A percentile compares a stretch with the other conserved stretches of the same genome.
Evolutionary conservation across 176 grass and related monocot species (phyloP).

Genomic region (Aechmea fasciata): DNA sequence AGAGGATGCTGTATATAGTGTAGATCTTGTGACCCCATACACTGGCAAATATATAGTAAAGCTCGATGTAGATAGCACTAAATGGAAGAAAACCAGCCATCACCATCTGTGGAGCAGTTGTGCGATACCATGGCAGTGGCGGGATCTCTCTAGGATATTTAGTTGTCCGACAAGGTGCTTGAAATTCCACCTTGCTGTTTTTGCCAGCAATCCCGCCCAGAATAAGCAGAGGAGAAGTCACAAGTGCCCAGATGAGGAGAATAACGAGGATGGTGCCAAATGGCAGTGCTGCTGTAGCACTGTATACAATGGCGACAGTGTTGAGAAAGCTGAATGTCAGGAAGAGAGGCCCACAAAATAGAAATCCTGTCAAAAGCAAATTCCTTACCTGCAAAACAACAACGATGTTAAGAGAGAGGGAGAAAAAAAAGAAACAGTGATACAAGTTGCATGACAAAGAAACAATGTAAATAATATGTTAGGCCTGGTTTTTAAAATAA

Average conservation of each 20-base stretch:
- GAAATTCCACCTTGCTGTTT: conserved; percentile 3
- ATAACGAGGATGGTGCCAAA: conserved; percentile 15
- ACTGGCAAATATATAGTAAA: conserved; percentile 1
- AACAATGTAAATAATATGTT: no score
- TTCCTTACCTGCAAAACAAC: conserved; percentile 3
- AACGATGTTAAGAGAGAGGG: background rate
- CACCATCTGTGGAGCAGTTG: conserved; percentile 7
- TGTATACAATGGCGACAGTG: conserved; percentile 6
- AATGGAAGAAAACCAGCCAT: no score
- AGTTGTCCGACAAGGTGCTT: conserved; percentile 7
- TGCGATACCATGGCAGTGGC: conserved; percentile 5
- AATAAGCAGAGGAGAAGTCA: conserved; percentile 11
- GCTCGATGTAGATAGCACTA: no score
- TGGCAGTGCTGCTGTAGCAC: conserved; percentile 14
- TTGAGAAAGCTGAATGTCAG: conserved; percentile 12
- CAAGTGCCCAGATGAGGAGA: conserved; percentile 9
- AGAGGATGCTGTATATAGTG: conserved; percentile 13
- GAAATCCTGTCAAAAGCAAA: conserved; percentile 10
- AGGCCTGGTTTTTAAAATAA: no score
- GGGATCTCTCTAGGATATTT: conserved; percentile 16
- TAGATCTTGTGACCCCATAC: conserved; percentile 12
- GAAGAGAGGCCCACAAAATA: background rate
- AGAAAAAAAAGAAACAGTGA: no score
- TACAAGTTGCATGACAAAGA: no score
- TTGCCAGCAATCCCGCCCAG: conserved; percentile 14